These are phyloP conservation scores for Metschnikowia drakensbergensis DNA, from an alignment of 805 yeast species.

Conservation along the genomic window DNA sequence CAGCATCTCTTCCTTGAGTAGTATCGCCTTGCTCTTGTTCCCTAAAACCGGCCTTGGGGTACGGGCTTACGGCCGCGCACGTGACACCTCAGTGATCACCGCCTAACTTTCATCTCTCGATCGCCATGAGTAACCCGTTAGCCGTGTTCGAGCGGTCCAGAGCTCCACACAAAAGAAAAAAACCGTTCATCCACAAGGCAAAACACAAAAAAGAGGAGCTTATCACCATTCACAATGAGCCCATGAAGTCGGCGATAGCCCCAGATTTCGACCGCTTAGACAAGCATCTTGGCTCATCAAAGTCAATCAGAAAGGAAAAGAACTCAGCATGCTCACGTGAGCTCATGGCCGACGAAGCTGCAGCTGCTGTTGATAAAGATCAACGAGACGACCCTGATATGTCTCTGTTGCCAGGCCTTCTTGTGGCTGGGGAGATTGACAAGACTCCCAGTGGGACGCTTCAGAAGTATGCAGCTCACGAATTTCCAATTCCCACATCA, in stretches of 20 bases:
- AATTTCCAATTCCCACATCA: conserved; percentile 25
- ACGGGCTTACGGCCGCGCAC: background rate
- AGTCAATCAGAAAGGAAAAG: background rate
- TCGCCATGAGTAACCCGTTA: conserved; percentile 1
- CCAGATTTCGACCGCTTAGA: conserved; percentile 9
- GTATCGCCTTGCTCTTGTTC: too few species aligned
- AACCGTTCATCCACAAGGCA: conserved; percentile 11
- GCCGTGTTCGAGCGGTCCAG: conserved; percentile 5
- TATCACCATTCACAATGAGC: background rate
- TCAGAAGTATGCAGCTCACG: conserved; percentile 16
- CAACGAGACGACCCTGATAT: background rate
- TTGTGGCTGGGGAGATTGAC: conserved; percentile 6
- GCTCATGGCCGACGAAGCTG: too few species aligned
- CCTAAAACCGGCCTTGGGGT: background rate
- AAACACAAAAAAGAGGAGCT: conserved; percentile 1
- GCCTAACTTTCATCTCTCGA: background rate
- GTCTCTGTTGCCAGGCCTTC: conserved; percentile 6
- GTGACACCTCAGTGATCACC: background rate
- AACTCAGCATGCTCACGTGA: too few species aligned
- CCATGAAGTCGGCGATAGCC: background rate
- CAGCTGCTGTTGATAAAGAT: too few species aligned
- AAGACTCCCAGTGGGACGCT: conserved; percentile 1
- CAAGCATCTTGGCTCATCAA: background rate
- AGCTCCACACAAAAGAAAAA: conserved; percentile 7
- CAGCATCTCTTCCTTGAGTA: too few species aligned